Evolutionary conservation across 108 stramenopile species (phyloP).

Genomic region (Cylindrotheca closterium): DNA sequence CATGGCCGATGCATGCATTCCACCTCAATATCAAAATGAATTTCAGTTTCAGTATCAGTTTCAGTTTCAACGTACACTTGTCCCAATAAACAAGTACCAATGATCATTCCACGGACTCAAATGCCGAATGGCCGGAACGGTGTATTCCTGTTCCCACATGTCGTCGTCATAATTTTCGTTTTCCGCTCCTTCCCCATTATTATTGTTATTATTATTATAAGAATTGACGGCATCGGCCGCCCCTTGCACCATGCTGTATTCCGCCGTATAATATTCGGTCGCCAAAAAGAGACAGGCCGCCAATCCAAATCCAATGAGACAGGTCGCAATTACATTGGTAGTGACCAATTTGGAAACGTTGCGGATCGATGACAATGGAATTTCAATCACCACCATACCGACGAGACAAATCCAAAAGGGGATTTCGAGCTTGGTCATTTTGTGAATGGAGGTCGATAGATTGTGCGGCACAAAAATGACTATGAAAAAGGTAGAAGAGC

Average conservation of each 20-base stretch:
- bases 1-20: neutral
- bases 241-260: too few species aligned
- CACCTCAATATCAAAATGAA: neutral
- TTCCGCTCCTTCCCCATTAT: slow-evolving; percentile 3
- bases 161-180: slow-evolving; percentile 4
- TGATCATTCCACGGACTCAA: slow-evolving; percentile 9
- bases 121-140: slow-evolving; percentile 13
- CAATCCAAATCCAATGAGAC: slow-evolving; percentile 47
- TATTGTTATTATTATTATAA: neutral
- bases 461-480: slow-evolving; percentile 59
- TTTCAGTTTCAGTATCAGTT: neutral
- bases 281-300: slow-evolving; percentile 41
- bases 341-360: slow-evolving; percentile 42
- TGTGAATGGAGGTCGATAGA: slow-evolving; percentile 8
- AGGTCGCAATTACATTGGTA: slow-evolving; percentile 51
- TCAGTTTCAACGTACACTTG: slow-evolving; percentile 25
- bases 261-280: too few species aligned
- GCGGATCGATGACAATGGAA: slow-evolving; percentile 47
- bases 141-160: neutral
- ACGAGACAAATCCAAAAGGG: slow-evolving; percentile 23
- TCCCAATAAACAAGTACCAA: slow-evolving; percentile 63
- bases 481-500: neutral
- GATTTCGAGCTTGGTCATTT: slow-evolving; percentile 12
- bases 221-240: too few species aligned
- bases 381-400: slow-evolving; percentile 36